Base-by-base conservation (phyloP, 192 early-diverging fungal genomes). In the Umbelopsis sp. region DNA sequence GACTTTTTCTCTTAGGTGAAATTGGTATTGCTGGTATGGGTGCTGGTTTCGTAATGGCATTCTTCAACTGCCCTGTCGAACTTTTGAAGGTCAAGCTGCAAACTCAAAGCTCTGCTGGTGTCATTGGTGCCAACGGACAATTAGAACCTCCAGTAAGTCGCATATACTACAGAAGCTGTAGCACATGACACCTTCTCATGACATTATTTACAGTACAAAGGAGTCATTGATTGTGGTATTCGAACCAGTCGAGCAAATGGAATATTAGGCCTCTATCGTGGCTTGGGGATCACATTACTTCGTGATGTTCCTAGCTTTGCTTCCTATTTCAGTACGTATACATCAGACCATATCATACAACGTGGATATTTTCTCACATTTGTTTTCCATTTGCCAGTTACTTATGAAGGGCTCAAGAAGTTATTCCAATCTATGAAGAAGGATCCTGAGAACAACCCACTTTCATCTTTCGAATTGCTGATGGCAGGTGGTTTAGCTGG, bases 401-500 rank as follows among this genome's bases (percentile, higher is more conserved):
- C 91, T 11, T 99, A 97, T 77, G 97, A 99, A 79, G 80, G 91
- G 22, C 76, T 92, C 65, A 94, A 94, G 78, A 81, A 84, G 67
- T 17, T 84, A 41, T 86, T 94, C 68, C 86, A 85, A 22, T 82
- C 77, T 43, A 72, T 78, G 52, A 84, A 84, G 67, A 65, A 85
- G 70, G 81, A 83, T 54, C 84, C 86, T 56, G 86, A 87, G 51
- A 84, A 88, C 31, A 85, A 86, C 65, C 74, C 88, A 12, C 79
- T 97, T 52, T 89, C 87, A 2, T 86, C 92, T 24, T 75, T 88
- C 11, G 95, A 96, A 32, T 84, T 95, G 32, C 82, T 99, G 25
- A 88, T 95, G 68, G 92, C 97, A 14, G 97, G 97, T 74, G 97
- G 97, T 77, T 85, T 95, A 66, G 94, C 97, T 52, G 96, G 96